Base-by-base conservation (phyloP, 805 yeast genomes). In the Pichia membranifaciens region DNA sequence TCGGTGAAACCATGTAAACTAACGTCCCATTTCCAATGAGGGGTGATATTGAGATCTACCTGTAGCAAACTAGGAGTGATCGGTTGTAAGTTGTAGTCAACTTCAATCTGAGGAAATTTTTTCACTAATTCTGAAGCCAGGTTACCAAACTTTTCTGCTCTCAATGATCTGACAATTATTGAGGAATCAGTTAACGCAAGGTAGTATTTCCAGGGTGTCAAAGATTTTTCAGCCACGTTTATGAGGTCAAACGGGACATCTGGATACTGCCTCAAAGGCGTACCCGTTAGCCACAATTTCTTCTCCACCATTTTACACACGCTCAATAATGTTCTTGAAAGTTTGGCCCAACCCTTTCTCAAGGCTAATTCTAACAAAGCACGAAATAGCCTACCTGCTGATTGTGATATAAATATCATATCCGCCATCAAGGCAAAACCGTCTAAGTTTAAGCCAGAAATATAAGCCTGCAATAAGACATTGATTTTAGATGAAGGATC, bases 351-450 rank as follows among this genome's bases (percentile, higher is more conserved):
- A 10, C 75, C 74, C 54, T 82, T 85, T 45, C 74, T 71, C 40
- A 86, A 55, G 9, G 86, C 76, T 31, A 93, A 78, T 59, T 91
- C 96, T 61, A 76, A 81, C 52, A 95, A 75, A 0, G 98, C 97
- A 48, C 97, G 69, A 47, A 90, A 70, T 34, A 93, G 65, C 59
- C 99, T 75, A 3, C 95, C 91, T 1, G 96, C 97, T 36, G 95
- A 87, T 64, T 93, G 98, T 0, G 93, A 85, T 36, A 93, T 79
- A 60, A 87, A 93, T 3, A 87, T 74, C 96, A 90, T 88, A 68
- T 93, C 99, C 0, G 96, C 81, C 75, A 84, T 80, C 51, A 95
- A 66, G 0, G 97, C 96, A 68, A 87, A 87, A 0, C 98, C 98
- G 0, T 85, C 93, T 16, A 93, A 69, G 9, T 72, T 68, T 21